Evolutionary conservation across 1,284 basidiomycete genomes (phyloP).

Genomic region (Coriolopsis trogii): DNA sequence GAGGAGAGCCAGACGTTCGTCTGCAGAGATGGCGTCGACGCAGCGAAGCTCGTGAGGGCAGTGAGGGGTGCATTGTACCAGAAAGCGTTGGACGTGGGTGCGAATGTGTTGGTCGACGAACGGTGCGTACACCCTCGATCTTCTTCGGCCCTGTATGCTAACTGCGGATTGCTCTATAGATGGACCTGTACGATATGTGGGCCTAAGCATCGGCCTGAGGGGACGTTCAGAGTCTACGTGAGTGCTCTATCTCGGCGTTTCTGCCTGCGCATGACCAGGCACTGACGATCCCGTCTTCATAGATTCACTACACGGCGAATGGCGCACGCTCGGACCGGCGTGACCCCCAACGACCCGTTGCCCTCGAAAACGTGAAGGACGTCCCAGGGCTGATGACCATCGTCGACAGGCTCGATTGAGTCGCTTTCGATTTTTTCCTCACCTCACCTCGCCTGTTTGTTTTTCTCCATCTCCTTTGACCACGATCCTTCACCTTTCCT

Average conservation of each 20-base stretch:
- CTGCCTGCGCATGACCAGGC: not conserved
- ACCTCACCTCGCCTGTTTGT: not conserved
- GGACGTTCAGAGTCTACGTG: conserved; percentile 64
- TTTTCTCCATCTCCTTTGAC: not conserved
- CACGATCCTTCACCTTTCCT: not conserved
- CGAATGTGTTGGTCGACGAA: conserved; percentile 68
- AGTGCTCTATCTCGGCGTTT: conserved; percentile 23
- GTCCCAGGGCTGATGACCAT: conserved; percentile 43
- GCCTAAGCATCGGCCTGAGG: conserved; percentile 50
- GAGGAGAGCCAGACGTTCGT: conserved; percentile 54
- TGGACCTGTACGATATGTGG: conserved; percentile 65
- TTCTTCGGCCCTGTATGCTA: conserved; percentile 8
- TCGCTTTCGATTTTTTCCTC: not conserved
- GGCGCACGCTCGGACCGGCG: conserved; percentile 38
- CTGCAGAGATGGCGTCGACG: conserved; percentile 67
- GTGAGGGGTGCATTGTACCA: conserved; percentile 56
- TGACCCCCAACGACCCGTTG: conserved; percentile 37
- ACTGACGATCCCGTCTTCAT: conserved; percentile 6
- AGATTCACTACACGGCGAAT: conserved; percentile 65
- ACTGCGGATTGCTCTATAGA: conserved; percentile 37
- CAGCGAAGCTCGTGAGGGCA: conserved; percentile 54
- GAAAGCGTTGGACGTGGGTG: conserved; percentile 52
- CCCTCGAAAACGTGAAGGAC: conserved; percentile 34
- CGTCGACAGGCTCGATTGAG: conserved; percentile 24
- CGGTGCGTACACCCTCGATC: conserved; percentile 47